Evolutionary conservation across 148 eudicot genomes (phyloP).

Genomic region (Chenopodium formosanum): DNA sequence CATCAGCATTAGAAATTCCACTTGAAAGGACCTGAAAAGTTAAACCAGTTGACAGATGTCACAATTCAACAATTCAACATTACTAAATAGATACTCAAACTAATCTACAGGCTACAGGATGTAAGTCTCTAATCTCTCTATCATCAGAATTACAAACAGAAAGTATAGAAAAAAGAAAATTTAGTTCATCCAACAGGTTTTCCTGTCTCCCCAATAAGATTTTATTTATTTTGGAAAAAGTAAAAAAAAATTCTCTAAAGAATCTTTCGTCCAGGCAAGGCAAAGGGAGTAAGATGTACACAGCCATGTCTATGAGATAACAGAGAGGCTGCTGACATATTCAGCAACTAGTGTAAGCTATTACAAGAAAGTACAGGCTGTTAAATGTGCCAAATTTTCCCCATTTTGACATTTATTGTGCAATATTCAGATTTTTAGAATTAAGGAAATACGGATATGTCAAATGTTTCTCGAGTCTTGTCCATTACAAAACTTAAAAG

Average conservation of each 20-base stretch:
- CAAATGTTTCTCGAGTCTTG: not conserved
- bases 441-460: not conserved
- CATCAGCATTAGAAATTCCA: conserved; percentile 69
- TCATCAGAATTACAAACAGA: not conserved
- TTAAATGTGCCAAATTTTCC: not conserved
- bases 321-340: not conserved
- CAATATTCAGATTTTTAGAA: not conserved
- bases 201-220: not conserved
- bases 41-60: conserved; percentile 7
- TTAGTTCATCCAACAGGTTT: conserved; percentile 3
- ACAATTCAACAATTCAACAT: not conserved
- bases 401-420: not conserved
- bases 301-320: not conserved
- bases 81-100: not conserved
- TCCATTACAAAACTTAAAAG: not conserved
- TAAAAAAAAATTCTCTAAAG: not conserved
- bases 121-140: not conserved
- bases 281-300: not conserved
- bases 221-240: not conserved
- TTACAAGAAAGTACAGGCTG: not conserved
- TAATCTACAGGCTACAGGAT: not conserved
- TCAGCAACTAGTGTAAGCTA: not conserved
- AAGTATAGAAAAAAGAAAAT: not conserved
- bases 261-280: not conserved
- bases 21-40: conserved; percentile 68